phyloP scores from a whole-genome alignment of 257 asterid genomes.

The Solanum peruvianum region DNA sequence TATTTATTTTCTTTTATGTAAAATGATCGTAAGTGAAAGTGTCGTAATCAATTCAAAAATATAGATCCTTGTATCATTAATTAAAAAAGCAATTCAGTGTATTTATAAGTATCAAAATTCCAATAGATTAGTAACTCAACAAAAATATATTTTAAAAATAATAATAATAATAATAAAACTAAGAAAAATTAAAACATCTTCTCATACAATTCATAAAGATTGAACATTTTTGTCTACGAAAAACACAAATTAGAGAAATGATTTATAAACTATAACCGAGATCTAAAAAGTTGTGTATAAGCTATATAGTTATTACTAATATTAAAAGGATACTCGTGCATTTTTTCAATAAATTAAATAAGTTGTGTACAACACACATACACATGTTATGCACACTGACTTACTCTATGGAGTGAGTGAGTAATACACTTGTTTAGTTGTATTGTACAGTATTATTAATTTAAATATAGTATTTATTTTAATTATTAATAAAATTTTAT shows the following conservation, averaged over 20 bases:
- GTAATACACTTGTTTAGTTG: too few species aligned
- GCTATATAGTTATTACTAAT: background rate
- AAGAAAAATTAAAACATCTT: background rate
- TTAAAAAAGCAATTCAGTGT: background rate
- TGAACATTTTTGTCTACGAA: background rate
- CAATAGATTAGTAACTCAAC: background rate
- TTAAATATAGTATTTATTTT: too few species aligned
- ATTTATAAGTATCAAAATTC: background rate
- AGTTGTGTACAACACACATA: background rate
- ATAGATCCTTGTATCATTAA: background rate
- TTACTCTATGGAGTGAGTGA: background rate
- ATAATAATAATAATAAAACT: background rate
- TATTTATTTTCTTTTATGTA: background rate
- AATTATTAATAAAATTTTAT: too few species aligned
- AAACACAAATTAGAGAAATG: too few species aligned
- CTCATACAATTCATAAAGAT: background rate
- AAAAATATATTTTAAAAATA: background rate
- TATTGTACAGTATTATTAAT: too few species aligned
- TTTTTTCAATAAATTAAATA: too few species aligned
- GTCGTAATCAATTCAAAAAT: constrained; percentile 12
- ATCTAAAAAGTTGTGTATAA: background rate
- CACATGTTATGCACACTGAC: background rate
- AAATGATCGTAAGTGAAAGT: constrained; percentile 13
- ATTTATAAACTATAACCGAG: background rate
- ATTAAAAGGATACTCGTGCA: background rate